Evolutionary conservation across 371 early-diverging fungal species (phyloP), one percentile per base, ranked within the genome.

Genomic region (Chytridium lagenaria): DNA sequence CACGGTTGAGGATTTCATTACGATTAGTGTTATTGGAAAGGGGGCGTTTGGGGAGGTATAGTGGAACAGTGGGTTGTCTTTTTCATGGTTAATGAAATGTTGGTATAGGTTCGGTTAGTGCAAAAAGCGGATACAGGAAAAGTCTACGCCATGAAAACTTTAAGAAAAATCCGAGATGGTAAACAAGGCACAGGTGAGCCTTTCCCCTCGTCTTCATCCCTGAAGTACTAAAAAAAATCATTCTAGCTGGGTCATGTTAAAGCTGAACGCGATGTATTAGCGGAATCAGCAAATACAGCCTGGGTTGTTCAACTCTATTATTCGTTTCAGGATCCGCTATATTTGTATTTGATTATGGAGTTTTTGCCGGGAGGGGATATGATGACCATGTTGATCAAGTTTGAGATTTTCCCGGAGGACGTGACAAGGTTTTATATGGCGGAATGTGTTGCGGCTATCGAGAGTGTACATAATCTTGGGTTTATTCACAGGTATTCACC

Each of bases 11-110:
- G 99, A 99, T 85, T 99, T 99, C 79, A 81, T 86, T 55, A 98
- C 99, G 26, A 90, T 99, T 70, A 94, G 96, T 83, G 97, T 99
- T n/a, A 98, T 99, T 81, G 99, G 99, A n/a, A 95, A 95, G 71
- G 99, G 99, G 55, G 99, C 99, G 1, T 99, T 99, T 87, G 99
- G 99, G 51, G 99, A 98, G 81, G 96, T 93, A 77, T 78, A 69
- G 64, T 57, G 75, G 23, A 76, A 68, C 26, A 67, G 19, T 7
- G 15, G n/a, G 0, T 12, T 31, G 28, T 15, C 49, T 31, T n/a
- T 0, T 0, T 16, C n/a, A 38, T 3, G 7, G 2, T 30, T 1
- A n/a, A n/a, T 61, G 30, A n/a, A 34, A 1, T 69, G n/a, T 1
- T 36, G 0, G 0, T 51, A 12, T 49, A 91, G 91, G 96, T 98